Conservation (phyloP, 306 rosid species). For the Hippophae gyantsensis region DNA sequence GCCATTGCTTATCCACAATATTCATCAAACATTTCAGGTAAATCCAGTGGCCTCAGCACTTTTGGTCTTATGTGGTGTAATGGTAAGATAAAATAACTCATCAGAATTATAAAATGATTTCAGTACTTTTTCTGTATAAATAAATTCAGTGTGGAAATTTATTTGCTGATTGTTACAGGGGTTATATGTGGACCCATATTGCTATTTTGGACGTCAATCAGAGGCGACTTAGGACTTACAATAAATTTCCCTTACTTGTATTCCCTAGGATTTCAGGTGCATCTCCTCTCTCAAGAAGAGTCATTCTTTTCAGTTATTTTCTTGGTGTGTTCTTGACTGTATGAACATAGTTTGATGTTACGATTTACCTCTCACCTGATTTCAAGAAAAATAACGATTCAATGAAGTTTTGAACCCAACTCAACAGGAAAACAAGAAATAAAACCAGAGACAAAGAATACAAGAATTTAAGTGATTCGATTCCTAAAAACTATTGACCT, state of each 20-base stretch:
- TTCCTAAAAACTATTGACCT: too few species aligned
- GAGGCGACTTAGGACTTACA: conserved; percentile 43
- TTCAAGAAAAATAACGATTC: too few species aligned
- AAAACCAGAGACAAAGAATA: too few species aligned
- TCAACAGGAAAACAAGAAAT: too few species aligned
- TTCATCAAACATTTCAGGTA: conserved; percentile 36
- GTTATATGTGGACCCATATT: conserved; percentile 60
- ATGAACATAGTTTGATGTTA: not conserved
- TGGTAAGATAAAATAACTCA: conserved; percentile 39
- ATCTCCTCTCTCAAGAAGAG: conserved; percentile 6
- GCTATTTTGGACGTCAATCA: conserved; percentile 46
- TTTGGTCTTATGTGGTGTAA: conserved; percentile 90
- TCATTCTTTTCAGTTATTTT: not conserved
- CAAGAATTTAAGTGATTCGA: too few species aligned
- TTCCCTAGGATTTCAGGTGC: conserved; percentile 68
- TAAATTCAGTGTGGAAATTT: conserved; percentile 1
- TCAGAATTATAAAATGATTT: not conserved
- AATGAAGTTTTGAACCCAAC: too few species aligned
- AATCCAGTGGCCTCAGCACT: conserved; percentile 58
- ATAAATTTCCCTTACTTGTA: conserved; percentile 44
- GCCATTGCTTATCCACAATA: not conserved
- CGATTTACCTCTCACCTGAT: too few species aligned
- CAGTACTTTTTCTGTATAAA: not conserved
- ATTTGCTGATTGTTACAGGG: conserved; percentile 30
- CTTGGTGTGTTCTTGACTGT: not conserved